Evolutionary conservation across 176 grass and related monocot genomes (phyloP).

Genomic region (Musa acuminata): DNA sequence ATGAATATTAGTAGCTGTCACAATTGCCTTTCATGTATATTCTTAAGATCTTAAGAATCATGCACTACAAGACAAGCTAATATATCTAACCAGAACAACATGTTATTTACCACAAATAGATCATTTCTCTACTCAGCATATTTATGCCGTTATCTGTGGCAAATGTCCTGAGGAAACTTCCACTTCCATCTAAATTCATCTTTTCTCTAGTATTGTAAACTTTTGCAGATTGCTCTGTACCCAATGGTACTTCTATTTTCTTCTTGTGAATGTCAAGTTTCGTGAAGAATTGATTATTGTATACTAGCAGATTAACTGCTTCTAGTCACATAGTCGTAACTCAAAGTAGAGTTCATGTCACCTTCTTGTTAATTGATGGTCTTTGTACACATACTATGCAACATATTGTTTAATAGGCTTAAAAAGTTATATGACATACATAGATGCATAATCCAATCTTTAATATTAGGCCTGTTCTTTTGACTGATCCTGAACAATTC

Average conservation of each 20-base stretch:
- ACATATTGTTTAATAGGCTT: background rate
- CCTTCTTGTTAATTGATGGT: too few relatives aligned
- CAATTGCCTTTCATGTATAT: background rate
- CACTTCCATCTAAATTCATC: background rate
- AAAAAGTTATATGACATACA: background rate
- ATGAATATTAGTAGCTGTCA: too few relatives aligned
- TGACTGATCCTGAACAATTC: background rate
- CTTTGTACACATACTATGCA: too few relatives aligned
- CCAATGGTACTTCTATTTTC: background rate
- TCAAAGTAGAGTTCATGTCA: too few relatives aligned
- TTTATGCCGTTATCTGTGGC: background rate
- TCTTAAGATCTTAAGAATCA: background rate
- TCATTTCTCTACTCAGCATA: background rate
- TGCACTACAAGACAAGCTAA: background rate
- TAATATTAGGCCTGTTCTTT: background rate
- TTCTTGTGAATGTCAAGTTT: background rate
- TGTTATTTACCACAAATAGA: background rate
- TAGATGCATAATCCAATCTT: background rate
- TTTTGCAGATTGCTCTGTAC: background rate
- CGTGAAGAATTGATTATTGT: background rate
- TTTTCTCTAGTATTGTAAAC: background rate
- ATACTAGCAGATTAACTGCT: background rate
- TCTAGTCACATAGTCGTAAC: too few relatives aligned
- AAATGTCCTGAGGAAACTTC: background rate
- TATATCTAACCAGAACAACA: background rate